A percentile compares a stretch with the other conserved stretches of the same genome.
Evolutionary conservation across 192 early-diverging fungal species (phyloP).

Genomic region (Pilaira anomala): DNA sequence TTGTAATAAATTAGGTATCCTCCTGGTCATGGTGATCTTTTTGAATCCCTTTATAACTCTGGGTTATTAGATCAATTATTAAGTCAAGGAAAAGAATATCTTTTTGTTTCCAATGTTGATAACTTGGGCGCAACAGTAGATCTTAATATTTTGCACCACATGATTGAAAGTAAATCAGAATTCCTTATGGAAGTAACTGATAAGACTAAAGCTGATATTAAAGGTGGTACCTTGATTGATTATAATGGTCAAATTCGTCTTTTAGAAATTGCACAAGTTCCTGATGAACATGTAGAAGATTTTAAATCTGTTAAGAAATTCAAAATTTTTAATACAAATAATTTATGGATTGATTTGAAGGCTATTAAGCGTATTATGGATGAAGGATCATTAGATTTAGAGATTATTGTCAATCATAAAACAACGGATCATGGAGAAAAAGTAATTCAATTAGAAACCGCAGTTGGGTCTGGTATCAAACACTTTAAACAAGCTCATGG

Average conservation of each 20-base stretch:
- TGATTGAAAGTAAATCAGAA: conserved; percentile 83
- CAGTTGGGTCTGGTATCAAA: conserved; percentile 98
- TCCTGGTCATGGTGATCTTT: conserved; percentile 98
- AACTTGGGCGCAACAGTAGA: conserved; percentile 98
- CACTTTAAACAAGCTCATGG: conserved; percentile 94
- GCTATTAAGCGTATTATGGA: conserved; percentile 85
- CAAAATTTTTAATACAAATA: conserved; percentile 99
- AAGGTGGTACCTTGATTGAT: conserved; percentile 99
- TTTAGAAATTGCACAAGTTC: conserved; percentile 99
- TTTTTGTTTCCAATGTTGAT: conserved; percentile 99
- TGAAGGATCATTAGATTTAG: conserved; percentile 75
- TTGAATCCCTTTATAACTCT: conserved; percentile 89
- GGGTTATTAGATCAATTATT: conserved; percentile 92
- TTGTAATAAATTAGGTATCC: conserved; percentile 66
- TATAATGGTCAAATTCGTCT: conserved; percentile 92
- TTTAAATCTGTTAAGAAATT: conserved; percentile 99
- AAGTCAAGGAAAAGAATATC: conserved; percentile 94
- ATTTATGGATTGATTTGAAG: conserved; percentile 82
- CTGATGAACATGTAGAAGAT: conserved; percentile 92
- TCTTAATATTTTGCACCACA: conserved; percentile 85
- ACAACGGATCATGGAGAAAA: conserved; percentile 90
- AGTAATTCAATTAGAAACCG: conserved; percentile 98
- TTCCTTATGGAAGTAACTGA: conserved; percentile 99
- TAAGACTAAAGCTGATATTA: conserved; percentile 99
- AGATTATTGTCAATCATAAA: conserved; percentile 98